Evolutionary conservation across 2,329 filamentous ascomycete genomes (phyloP), one percentile per base, ranked within the genome.

Genomic region (Ascochyta rabiei): DNA sequence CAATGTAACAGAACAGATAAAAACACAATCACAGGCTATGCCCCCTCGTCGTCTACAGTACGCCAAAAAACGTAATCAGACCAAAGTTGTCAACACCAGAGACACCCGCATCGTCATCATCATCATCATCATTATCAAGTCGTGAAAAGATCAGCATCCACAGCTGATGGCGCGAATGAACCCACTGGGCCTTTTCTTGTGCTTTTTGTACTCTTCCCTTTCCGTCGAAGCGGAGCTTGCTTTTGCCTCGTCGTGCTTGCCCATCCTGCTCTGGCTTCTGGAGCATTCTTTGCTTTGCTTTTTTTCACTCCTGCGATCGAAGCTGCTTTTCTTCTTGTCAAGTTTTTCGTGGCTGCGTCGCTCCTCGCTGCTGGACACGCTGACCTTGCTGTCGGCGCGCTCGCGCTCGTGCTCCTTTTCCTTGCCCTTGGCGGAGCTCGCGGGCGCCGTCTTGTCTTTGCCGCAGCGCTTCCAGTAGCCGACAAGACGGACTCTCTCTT

Each of bases 91-190:
- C 38, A 53, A 41, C 30, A 41, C 31, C 34, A 31, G 47, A 40
- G 34, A 30, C 28, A 28, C 28, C 19, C 21, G 4, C 39, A 45
- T 47, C 38, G 7, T n/a, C 39, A 21, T 24, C 15, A 41, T 23
- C 39, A 45, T 47, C 38, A 10, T n/a, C 39, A 21, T 24, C 15
- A 41, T 39, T 31, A 18, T 43, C 6, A 54, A 44, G 45, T 19
- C 12, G 19, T 30, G 24, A 5, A 24, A 23, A 33, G 8, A 18
- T 38, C 55, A 23, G 15, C 58, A 48, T 16, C 72, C 71, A 62
- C 72, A 75, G 35, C 67, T 73, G 47, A 75, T 58, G 13, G 62
- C 70, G 52, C 68, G 69, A 8, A 71, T 63, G 53, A 74, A 72
- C 9, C 63, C 65, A 43, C 64, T 67, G 15, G 62, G 53, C 38